Conservation (phyloP, 768 basidiomycete genomes). For the Gymnopilus dilepis region DNA sequence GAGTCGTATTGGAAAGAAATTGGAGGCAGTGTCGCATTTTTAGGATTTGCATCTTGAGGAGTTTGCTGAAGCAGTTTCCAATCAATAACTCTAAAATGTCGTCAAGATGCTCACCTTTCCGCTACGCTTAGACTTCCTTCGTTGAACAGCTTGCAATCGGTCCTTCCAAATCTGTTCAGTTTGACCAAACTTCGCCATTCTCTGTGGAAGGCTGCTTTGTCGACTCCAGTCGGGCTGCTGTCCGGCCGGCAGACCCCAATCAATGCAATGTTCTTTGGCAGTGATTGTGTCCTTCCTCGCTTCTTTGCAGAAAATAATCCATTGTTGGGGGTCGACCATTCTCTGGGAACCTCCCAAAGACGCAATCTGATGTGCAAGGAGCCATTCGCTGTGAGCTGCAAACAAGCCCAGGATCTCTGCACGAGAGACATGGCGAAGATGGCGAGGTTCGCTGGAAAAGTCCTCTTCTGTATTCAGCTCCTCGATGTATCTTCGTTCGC, state of each 20-base stretch:
- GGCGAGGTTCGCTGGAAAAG: conserved; percentile 37
- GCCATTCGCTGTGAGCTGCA: conserved; percentile 63
- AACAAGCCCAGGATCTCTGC: conserved; percentile 57
- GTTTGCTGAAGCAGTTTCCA: conserved; percentile 1
- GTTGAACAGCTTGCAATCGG: conserved; percentile 26
- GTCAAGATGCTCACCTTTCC: conserved; percentile 14
- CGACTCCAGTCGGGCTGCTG: background rate
- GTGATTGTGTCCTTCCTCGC: conserved; percentile 35
- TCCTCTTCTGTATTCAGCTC: conserved; percentile 36
- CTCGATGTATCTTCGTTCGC: conserved; percentile 38
- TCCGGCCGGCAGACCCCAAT: conserved; percentile 39
- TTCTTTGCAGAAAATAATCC: conserved; percentile 50
- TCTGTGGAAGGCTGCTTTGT: conserved; percentile 19
- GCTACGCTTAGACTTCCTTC: conserved; percentile 6
- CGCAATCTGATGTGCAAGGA: conserved; percentile 53
- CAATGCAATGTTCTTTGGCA: conserved; percentile 30
- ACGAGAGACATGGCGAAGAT: conserved; percentile 51
- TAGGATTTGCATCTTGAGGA: conserved; percentile 1
- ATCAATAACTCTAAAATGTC: background rate
- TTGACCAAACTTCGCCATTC: conserved; percentile 40
- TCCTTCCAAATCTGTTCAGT: conserved; percentile 34
- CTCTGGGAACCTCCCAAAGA: conserved; percentile 23
- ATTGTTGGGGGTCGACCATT: conserved; percentile 48
- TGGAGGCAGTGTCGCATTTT: background rate
- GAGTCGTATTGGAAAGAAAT: conserved; percentile 48